Percentiles rank a stretch among this genome's conserved stretches.
phyloP scores from a whole-genome alignment of 2,329 filamentous ascomycete species.

The Fusarium mangiferae region DNA sequence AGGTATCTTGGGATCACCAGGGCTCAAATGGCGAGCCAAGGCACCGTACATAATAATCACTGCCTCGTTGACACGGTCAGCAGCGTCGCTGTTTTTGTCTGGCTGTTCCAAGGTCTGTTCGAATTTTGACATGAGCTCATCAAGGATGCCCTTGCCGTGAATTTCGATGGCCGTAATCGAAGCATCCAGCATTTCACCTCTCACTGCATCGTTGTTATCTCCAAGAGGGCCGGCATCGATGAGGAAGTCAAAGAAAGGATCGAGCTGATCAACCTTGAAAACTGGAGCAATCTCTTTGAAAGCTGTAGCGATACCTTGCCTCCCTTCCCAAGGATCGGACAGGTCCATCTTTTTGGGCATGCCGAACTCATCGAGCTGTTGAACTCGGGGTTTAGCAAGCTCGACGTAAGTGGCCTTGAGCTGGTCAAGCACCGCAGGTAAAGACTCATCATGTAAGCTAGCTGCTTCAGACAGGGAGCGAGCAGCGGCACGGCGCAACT shows the following conservation, averaged over 20 bases:
- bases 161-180: slow-evolving; percentile 82
- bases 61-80: slow-evolving; percentile 94
- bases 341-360: slow-evolving; percentile 92
- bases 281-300: slow-evolving; percentile 82
- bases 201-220: slow-evolving; percentile 80
- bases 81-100: slow-evolving; percentile 81
- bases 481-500: slow-evolving; percentile 85
- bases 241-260: slow-evolving; percentile 84
- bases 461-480: slow-evolving; percentile 82
- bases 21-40: slow-evolving; percentile 84
- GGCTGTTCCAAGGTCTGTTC: slow-evolving; percentile 88
- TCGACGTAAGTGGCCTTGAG: slow-evolving; percentile 79
- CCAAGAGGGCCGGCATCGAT: slow-evolving; percentile 89
- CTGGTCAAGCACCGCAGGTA: slow-evolving; percentile 69
- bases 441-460: slow-evolving; percentile 66
- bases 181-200: slow-evolving; percentile 91
- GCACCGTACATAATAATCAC: slow-evolving; percentile 98
- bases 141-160: slow-evolving; percentile 84
- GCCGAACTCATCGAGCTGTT: slow-evolving; percentile 90
- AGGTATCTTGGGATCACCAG: slow-evolving; percentile 87
- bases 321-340: slow-evolving; percentile 88
- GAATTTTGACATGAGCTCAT: slow-evolving; percentile 91
- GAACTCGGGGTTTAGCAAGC: slow-evolving; percentile 82
- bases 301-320: slow-evolving; percentile 88
- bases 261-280: slow-evolving; percentile 75